Percentiles rank a stretch among this genome's conserved stretches.
These are phyloP conservation scores for Leccinum subrobustum DNA, from an alignment of 1,284 basidiomycete genomes.

Conservation along the genomic window DNA sequence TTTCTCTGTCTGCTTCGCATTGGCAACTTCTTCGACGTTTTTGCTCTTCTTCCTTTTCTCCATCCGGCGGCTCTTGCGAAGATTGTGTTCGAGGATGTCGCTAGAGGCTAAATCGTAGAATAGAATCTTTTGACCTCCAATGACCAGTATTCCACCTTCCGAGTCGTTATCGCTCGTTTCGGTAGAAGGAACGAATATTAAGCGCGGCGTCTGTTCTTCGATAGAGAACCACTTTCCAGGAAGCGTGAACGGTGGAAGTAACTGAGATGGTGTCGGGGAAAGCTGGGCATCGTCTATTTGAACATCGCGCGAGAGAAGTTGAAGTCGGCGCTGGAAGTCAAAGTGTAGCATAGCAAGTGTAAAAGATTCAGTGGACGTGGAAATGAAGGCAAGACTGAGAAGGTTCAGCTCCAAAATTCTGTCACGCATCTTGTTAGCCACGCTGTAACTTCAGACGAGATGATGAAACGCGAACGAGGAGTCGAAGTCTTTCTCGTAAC, in stretches of 20 bases:
- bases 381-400: constrained; percentile 67
- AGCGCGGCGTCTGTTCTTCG: constrained; percentile 29
- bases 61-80: constrained; percentile 49
- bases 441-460: neutral
- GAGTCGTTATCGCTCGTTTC: constrained; percentile 36
- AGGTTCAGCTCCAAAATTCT: constrained; percentile 79
- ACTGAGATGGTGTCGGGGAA: constrained; percentile 48
- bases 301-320: constrained; percentile 60
- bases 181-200: constrained; percentile 25
- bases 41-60: constrained; percentile 49
- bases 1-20: constrained; percentile 54
- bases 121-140: constrained; percentile 62
- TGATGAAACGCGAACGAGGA: constrained; percentile 49
- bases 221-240: constrained; percentile 30
- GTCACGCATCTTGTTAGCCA: constrained; percentile 11
- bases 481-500: constrained; percentile 57
- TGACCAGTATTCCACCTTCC: constrained; percentile 64
- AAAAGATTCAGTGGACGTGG: constrained; percentile 44
- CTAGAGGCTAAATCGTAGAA: constrained; percentile 55
- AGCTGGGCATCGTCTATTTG: constrained; percentile 49
- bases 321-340: constrained; percentile 60
- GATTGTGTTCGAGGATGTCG: constrained; percentile 49
- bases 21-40: constrained; percentile 39
- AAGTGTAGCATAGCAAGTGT: constrained; percentile 67
- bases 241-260: constrained; percentile 48